Base-by-base conservation (phyloP, 257 asterid species). In the Solanum bukasovii region DNA sequence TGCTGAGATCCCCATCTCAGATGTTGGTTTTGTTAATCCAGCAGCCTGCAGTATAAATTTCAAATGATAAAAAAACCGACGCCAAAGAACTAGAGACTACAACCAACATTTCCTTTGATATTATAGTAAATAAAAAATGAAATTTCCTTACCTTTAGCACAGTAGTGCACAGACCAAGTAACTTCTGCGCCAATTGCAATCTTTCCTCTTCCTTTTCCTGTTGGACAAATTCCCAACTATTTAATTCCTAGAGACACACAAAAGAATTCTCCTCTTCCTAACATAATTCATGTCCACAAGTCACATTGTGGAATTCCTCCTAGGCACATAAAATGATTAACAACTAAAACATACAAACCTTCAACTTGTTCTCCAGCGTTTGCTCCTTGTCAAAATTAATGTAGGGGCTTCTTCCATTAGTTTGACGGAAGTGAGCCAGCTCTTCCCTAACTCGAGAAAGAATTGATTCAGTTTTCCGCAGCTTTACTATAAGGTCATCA, bases 151-250 rank as follows among this genome's bases (percentile, higher is more conserved):
- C 99, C 98, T 93, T 92, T 44, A 97, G 90, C 75, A 97, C 96
- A 79, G 91, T 91, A 89, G 98, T 94, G 82, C 99, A 95, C 83
- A 95, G 87, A 93, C 98, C 92, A 85, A 95, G 87, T 89, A 97
- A 90, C 93, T 96, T 95, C 92, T 93, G 98, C 90, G 99, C 99
- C 88, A 97, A 90, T 87, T 96, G 98, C 88, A 97, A 88, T 87
- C 95, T 93, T 90, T 96, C 99, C 85, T 94, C 96, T 92, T 96
- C 99, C 12, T 93, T 91, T 90, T 94, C 99, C 99, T 97, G 93
- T 91, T 86, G 77, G 89, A 88, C 31, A 82, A 10, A 49, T 82
- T 49, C 9, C 40, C 63, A 46, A 31, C 12, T 18, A n/a, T 49
- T 29, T 29, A 29, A 29, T 18, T 5, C 29, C 44, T 82, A 44